These are phyloP conservation scores for Serendipita sp. DNA, from an alignment of 768 basidiomycete genomes.

Conservation along the genomic window DNA sequence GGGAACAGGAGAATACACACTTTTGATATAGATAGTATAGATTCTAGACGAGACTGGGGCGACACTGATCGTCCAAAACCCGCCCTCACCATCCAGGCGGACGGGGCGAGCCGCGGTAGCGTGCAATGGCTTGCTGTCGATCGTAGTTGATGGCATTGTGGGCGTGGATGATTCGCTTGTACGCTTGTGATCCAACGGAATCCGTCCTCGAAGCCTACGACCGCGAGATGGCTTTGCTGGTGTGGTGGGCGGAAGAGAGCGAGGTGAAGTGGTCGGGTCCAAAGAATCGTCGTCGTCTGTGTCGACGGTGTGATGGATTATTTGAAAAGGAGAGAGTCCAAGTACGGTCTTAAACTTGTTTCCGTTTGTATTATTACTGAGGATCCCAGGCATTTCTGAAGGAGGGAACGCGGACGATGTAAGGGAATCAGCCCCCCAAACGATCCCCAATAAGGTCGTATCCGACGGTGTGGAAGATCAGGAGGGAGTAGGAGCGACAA, in stretches of 20 bases:
- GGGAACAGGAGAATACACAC: conserved; percentile 30
- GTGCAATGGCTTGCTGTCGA: background rate
- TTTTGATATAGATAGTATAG: conserved; percentile 81
- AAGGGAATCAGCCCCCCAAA: no score
- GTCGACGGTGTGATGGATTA: background rate
- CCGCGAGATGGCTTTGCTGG: background rate
- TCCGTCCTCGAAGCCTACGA: background rate
- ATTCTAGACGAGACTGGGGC: conserved; percentile 61
- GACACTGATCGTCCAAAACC: conserved; percentile 76
- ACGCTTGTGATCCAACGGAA: background rate
- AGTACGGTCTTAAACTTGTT: conserved; percentile 3
- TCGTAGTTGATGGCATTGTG: background rate
- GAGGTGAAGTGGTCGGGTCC: background rate
- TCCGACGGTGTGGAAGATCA: no score
- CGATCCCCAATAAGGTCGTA: no score
- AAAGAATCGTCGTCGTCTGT: background rate
- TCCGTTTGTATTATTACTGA: background rate
- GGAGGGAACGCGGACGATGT: no score
- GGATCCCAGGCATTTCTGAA: conserved; percentile 4
- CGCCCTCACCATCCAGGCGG: conserved; percentile 33
- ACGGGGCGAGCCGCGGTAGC: background rate
- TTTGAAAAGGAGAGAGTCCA: background rate
- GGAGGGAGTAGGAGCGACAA: no score
- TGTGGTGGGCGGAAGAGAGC: background rate
- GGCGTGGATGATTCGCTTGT: background rate